Conservation (phyloP, 2,329 filamentous ascomycete genomes). For the Colletotrichum tofieldiae region DNA sequence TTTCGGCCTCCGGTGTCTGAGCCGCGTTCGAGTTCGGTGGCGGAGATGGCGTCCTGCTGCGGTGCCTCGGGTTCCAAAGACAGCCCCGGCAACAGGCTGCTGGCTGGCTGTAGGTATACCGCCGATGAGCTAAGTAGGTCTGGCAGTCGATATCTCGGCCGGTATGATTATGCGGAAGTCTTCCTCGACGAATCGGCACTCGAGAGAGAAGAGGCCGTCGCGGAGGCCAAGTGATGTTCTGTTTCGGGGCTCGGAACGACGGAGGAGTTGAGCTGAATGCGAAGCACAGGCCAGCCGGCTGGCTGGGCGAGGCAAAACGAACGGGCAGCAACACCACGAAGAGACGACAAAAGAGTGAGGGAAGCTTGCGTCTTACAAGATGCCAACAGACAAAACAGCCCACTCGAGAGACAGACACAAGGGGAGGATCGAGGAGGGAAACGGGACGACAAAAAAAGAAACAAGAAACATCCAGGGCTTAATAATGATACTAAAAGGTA, state of each 20-base stretch:
- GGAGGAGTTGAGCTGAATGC: neutral
- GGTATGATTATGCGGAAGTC: neutral
- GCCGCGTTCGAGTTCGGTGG: slow-evolving; percentile 10
- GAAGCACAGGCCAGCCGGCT: slow-evolving; percentile 34
- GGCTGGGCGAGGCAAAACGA: neutral
- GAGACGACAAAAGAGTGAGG: neutral
- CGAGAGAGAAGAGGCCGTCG: neutral
- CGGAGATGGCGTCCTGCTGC: neutral
- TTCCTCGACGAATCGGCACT: neutral
- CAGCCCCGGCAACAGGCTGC: neutral
- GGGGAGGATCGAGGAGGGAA: neutral
- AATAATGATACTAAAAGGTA: neutral
- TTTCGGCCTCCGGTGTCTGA: neutral
- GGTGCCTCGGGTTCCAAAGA: neutral
- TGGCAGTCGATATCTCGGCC: neutral
- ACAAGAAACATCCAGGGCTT: neutral
- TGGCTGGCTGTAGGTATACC: slow-evolving; percentile 6
- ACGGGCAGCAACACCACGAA: neutral
- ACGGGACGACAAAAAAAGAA: neutral
- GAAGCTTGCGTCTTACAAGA: neutral
- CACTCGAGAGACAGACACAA: neutral
- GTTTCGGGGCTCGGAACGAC: neutral
- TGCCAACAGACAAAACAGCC: neutral
- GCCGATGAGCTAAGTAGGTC: neutral
- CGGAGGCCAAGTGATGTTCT: neutral